Base-by-base conservation (phyloP, 1,284 basidiomycete species). In the Ustilago hordei region DNA sequence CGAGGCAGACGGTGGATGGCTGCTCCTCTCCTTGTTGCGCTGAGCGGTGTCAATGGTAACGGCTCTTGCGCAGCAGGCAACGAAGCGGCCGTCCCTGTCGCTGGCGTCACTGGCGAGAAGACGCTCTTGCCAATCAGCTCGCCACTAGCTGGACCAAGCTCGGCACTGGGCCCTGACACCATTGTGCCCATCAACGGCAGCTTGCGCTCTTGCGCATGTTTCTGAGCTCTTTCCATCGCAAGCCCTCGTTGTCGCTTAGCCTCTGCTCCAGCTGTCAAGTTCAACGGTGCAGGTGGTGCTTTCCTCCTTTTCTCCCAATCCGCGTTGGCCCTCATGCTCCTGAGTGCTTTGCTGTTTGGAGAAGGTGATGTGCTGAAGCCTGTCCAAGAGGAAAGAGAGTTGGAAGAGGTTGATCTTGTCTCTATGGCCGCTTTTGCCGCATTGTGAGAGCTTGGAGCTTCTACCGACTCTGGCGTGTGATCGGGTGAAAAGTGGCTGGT, bases 231-330 rank as follows among this genome's bases (percentile, higher is more conserved):
- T 17, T 60, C 55, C 58, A 43, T n/a, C 4, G 57, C 58, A 9
- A 60, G 70, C 58, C 67, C 61, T 47, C 60, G 60, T 48, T 73
- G 60, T 50, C 55, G 60, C 38, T 60, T 67, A 4, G 64, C 64
- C 50, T 73, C 64, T 15, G 70, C 64, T 12, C 57, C 45, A 8
- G 67, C 60, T 11, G 73, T 70, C 50, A 78, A 41, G 43, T 62
- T 47, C 41, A 81, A 66, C 5, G 80, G 74, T 45, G 78, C 58
- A 3, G 80, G 80, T 13, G 80, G 80, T 3, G 69, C 66, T 48
- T 79, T 69, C 31, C 58, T 78, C n/a, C 78, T 60, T 48, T 73
- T 75, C 8, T 73, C 62, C 77, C 77, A 81, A 32, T 57, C 69
- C 6, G 80, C 71, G 50, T 67, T 50, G 7, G 68, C 68, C 31